phyloP scores from a whole-genome alignment of 2,329 filamentous ascomycete species.

The Colletotrichum endophyticum region DNA sequence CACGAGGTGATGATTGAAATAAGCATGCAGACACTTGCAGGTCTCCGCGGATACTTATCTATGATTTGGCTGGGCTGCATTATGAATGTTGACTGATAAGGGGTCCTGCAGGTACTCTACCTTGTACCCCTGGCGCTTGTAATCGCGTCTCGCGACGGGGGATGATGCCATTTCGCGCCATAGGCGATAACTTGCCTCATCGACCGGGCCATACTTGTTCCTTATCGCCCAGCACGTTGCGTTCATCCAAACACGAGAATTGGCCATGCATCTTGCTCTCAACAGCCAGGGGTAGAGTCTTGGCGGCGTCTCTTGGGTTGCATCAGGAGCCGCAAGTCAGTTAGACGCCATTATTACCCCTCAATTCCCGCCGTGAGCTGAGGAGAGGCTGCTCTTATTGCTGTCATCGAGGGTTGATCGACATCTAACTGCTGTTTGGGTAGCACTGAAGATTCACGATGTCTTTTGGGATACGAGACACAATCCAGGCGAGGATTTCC shows the following conservation, averaged over 20 bases:
- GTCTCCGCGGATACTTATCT: background rate
- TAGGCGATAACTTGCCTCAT: background rate
- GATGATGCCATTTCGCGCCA: constrained; percentile 3
- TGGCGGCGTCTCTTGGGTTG: background rate
- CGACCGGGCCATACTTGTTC: background rate
- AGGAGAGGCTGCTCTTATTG: background rate
- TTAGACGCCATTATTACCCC: background rate
- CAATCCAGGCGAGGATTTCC: background rate
- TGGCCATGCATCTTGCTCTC: background rate
- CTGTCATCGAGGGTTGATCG: background rate
- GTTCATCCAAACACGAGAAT: background rate
- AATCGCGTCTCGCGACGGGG: background rate
- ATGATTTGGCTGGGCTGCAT: background rate
- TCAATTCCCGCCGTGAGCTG: background rate
- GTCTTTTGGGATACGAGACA: background rate
- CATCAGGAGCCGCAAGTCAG: background rate
- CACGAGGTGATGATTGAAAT: background rate
- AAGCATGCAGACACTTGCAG: background rate
- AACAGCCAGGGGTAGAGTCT: background rate
- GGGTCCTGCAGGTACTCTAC: background rate
- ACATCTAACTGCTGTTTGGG: rapidly evolving
- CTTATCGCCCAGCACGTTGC: background rate
- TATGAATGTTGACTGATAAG: background rate
- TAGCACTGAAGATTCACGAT: background rate
- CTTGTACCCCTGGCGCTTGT: background rate